Percentiles rank a stretch among this genome's conserved stretches.
Conservation (phyloP, 345 rosid species). For the Populus ilicifolia region DNA sequence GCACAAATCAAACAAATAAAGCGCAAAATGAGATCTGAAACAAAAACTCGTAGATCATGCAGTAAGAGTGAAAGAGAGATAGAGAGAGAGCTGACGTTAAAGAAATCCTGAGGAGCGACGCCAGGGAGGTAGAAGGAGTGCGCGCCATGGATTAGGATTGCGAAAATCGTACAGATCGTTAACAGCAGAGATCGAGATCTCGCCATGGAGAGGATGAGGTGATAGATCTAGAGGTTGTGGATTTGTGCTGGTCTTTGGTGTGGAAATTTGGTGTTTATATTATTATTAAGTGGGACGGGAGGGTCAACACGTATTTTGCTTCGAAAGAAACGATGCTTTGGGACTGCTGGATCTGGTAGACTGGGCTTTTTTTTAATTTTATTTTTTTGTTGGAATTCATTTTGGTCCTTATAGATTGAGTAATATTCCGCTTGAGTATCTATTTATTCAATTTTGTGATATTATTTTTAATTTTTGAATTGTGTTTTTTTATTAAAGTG, state of each 20-base stretch:
- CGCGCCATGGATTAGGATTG: conserved; percentile 46
- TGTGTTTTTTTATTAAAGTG: too few relatives aligned
- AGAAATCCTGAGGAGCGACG: conserved; percentile 92
- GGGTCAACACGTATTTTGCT: neutral
- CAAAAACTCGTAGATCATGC: conserved; percentile 20
- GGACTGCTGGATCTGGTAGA: neutral
- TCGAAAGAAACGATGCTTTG: neutral
- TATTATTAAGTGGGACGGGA: too few relatives aligned
- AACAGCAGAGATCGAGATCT: conserved; percentile 24
- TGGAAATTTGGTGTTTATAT: neutral
- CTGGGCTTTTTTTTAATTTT: neutral
- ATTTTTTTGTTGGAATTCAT: neutral
- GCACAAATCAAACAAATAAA: neutral
- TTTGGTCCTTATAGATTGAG: neutral
- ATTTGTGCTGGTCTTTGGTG: neutral
- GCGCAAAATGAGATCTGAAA: conserved; percentile 9
- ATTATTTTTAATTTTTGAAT: too few relatives aligned
- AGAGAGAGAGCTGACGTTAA: conserved; percentile 43
- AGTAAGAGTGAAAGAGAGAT: neutral
- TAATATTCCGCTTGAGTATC: neutral
- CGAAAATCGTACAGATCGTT: conserved; percentile 14
- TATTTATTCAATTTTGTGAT: neutral
- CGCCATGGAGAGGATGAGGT: conserved; percentile 30
- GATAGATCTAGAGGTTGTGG: conserved; percentile 22
- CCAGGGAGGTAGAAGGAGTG: conserved; percentile 96